phyloP scores from a whole-genome alignment of 2,329 filamentous ascomycete species.

The Paecilomyces niveus region DNA sequence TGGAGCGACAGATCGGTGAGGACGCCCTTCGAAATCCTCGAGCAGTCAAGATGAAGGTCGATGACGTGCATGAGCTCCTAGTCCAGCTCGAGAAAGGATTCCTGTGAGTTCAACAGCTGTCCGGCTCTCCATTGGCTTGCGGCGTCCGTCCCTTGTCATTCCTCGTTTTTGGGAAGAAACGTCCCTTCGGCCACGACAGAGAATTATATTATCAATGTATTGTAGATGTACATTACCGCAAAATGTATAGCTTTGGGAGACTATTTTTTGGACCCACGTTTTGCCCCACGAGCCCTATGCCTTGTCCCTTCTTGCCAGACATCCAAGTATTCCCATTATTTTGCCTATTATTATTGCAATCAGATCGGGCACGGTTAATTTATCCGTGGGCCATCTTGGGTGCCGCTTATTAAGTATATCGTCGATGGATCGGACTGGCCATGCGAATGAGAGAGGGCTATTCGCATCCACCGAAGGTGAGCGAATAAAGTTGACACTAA shows the following conservation, averaged over 20 bases:
- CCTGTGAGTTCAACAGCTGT: constrained; percentile 16
- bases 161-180: neutral
- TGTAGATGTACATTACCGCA: neutral
- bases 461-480: too few species aligned
- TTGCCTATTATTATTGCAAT: neutral
- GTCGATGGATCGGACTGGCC: too few species aligned
- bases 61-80: constrained; percentile 30
- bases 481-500: neutral
- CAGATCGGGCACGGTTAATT: neutral
- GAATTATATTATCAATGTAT: neutral
- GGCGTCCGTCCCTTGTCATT: neutral
- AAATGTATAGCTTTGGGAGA: neutral
- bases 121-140: neutral
- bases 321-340: neutral
- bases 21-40: constrained; percentile 24
- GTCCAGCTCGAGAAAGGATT: constrained; percentile 31
- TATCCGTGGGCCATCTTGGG: neutral
- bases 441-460: too few species aligned
- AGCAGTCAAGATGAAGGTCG: constrained; percentile 27
- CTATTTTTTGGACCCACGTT: neutral
- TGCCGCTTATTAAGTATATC: neutral
- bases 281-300: neutral
- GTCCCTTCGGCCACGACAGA: neutral
- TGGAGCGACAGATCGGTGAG: constrained; percentile 18
- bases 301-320: neutral